phyloP scores from a whole-genome alignment of 345 rosid genomes.

The Lumnitzera racemosa region DNA sequence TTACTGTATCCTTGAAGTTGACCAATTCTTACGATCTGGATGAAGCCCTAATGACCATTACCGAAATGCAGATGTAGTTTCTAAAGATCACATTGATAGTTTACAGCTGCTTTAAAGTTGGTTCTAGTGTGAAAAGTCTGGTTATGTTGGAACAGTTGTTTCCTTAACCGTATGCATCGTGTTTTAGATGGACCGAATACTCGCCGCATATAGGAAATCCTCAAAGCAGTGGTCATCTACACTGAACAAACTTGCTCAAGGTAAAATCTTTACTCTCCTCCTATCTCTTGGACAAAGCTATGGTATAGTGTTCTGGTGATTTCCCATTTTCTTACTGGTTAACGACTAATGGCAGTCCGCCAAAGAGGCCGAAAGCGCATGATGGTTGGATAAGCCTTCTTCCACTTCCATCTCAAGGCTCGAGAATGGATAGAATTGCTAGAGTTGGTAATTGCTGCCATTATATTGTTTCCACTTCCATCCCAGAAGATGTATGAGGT shows the following conservation, averaged over 20 bases:
- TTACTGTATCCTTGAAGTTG: too few species aligned
- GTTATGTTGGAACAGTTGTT: neutral
- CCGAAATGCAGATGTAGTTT: neutral
- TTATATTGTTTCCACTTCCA: too few species aligned
- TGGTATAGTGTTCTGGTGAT: constrained; percentile 1
- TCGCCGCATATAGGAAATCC: constrained; percentile 74
- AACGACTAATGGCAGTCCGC: constrained; percentile 41
- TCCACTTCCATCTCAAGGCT: neutral
- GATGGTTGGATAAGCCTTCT: constrained; percentile 66
- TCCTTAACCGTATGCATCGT: neutral
- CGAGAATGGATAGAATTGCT: neutral
- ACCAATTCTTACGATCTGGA: too few species aligned
- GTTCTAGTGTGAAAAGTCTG: too few species aligned
- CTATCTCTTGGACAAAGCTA: neutral
- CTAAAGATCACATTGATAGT: neutral
- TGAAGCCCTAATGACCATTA: too few species aligned
- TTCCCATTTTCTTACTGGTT: neutral
- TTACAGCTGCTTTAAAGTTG: too few species aligned
- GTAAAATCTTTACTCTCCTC: constrained; percentile 20
- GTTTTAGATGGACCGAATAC: constrained; percentile 72
- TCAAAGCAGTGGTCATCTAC: constrained; percentile 98
- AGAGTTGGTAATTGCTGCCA: neutral
- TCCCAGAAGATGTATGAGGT: too few species aligned
- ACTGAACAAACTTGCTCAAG: constrained; percentile 92
- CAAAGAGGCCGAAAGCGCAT: constrained; percentile 94